Evolutionary conservation across 768 basidiomycete genomes (phyloP), one percentile per base, ranked within the genome.

Genomic region (Hypsizygus marmoreus): DNA sequence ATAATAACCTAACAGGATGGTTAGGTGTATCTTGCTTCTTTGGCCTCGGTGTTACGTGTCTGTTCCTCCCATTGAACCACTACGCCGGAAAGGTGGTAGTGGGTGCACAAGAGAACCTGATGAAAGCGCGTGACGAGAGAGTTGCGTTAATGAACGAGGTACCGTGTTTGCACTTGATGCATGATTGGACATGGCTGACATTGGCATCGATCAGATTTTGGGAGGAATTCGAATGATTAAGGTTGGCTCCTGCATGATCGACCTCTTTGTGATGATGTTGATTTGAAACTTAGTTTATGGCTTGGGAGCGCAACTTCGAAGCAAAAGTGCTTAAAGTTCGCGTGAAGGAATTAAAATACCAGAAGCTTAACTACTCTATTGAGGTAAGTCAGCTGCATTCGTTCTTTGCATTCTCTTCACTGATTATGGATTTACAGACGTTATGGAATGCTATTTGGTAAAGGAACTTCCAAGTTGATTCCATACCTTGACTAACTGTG

Each of bases 141-240:
- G 90, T 94, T 17, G 75, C 88, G 3, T 68, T 95, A 40, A 97
- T 95, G 93, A 95, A 95, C 57, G 92, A 77, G 57, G 72, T 73
- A 16, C 19, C 66, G 53, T 25, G 6, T 16, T 6, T 24, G 13
- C 6, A n/a, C 4, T 17, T 13, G 26, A 9, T 23, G n/a, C n/a
- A n/a, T n/a, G n/a, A 4, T n/a, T 28, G 24, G 2, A 33, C 26
- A 9, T 28, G 6, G 12, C 22, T 24, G 8, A 40, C 31, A 38
- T 14, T 17, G 6, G 39, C 14, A 41, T 38, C 12, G 24, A 9
- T 41, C 48, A 95, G 85, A 81, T 94, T 49, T 71, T 94, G 8
- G 91, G 91, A 37, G 91, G 80, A 10, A 94, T 95, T 47, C 79
- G 91, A 23, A 95, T 95, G 91, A 80, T 95, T 55, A 95, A 95